Conservation (phyloP, 768 basidiomycete species). For the Russula compacta region DNA sequence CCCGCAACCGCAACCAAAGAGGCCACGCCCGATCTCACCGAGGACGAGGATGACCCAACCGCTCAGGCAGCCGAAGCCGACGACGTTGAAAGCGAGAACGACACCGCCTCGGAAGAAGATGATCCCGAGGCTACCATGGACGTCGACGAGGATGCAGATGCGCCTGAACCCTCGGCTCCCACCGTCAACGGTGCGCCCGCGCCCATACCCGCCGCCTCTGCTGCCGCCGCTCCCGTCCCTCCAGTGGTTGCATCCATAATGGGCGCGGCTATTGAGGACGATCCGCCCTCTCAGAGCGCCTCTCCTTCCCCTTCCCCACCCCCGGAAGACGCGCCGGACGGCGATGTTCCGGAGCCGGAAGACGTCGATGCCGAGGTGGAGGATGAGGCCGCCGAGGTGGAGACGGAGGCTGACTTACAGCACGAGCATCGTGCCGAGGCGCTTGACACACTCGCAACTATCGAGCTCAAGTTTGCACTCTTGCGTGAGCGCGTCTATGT, state of each 20-base stretch:
- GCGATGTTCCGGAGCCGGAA: slow-evolving; percentile 20
- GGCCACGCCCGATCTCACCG: slow-evolving; percentile 25
- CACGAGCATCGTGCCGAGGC: slow-evolving; percentile 81
- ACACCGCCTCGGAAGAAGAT: slow-evolving; percentile 23
- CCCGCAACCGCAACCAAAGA: slow-evolving; percentile 17
- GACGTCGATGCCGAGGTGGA: slow-evolving; percentile 23
- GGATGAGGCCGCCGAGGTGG: slow-evolving; percentile 26
- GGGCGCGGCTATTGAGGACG: background rate
- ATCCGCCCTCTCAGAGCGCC: slow-evolving; percentile 7
- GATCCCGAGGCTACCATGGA: slow-evolving; percentile 24
- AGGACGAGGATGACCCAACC: slow-evolving; percentile 30
- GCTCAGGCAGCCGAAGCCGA: slow-evolving; percentile 19
- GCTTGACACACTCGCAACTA: slow-evolving; percentile 75
- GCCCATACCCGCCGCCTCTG: slow-evolving; percentile 22
- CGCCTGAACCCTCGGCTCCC: slow-evolving; percentile 7
- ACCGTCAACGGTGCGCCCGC: slow-evolving; percentile 5
- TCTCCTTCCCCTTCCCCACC: slow-evolving; percentile 14
- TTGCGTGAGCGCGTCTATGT: slow-evolving; percentile 82
- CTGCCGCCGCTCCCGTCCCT: background rate
- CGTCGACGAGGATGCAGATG: slow-evolving; percentile 27
- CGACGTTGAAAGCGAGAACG: slow-evolving; percentile 21
- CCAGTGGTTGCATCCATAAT: slow-evolving; percentile 13
- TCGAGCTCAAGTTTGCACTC: slow-evolving; percentile 89
- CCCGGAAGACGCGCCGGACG: slow-evolving; percentile 19
- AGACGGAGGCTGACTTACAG: slow-evolving; percentile 60